A percentile compares a stretch with the other conserved stretches of the same genome.
Evolutionary conservation across 2,329 filamentous ascomycete genomes (phyloP).

Genomic region (Fusarium liriodendri): DNA sequence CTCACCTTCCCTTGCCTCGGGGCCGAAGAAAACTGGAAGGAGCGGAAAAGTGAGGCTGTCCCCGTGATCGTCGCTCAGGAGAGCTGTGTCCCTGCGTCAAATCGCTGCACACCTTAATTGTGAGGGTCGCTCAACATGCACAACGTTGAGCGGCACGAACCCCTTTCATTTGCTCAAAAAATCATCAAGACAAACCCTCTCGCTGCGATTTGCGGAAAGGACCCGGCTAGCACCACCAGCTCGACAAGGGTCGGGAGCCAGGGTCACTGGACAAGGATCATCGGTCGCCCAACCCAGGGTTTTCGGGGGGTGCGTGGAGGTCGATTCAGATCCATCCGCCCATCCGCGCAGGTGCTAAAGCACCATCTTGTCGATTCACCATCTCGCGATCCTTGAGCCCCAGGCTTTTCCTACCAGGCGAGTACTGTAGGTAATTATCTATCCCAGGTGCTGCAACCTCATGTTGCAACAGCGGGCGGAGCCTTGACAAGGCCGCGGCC

Average conservation of each 20-base stretch:
- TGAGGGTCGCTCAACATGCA: conserved; percentile 15
- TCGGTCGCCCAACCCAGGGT: conserved; percentile 25
- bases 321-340: conserved; percentile 42
- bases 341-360: conserved; percentile 27
- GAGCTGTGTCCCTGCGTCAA: conserved; percentile 19
- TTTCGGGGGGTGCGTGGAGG: conserved; percentile 33
- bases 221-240: conserved; percentile 24
- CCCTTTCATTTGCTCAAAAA: conserved; percentile 33
- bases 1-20: conserved; percentile 5
- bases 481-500: conserved; percentile 9
- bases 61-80: conserved; percentile 1
- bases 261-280: conserved; percentile 9
- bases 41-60: neutral
- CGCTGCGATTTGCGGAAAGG: conserved; percentile 35
- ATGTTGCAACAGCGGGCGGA: conserved; percentile 27
- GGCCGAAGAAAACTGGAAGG: conserved; percentile 12
- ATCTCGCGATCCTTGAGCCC: conserved; percentile 30
- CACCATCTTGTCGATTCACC: conserved; percentile 33
- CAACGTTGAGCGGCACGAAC: conserved; percentile 9
- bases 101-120: neutral
- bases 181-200: conserved; percentile 24
- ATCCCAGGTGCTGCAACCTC: conserved; percentile 26
- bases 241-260: conserved; percentile 21
- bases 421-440: conserved; percentile 11
- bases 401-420: conserved; percentile 1